Evolutionary conservation across 2,329 filamentous ascomycete genomes (phyloP).

Genomic region (Teratosphaeria viscida): DNA sequence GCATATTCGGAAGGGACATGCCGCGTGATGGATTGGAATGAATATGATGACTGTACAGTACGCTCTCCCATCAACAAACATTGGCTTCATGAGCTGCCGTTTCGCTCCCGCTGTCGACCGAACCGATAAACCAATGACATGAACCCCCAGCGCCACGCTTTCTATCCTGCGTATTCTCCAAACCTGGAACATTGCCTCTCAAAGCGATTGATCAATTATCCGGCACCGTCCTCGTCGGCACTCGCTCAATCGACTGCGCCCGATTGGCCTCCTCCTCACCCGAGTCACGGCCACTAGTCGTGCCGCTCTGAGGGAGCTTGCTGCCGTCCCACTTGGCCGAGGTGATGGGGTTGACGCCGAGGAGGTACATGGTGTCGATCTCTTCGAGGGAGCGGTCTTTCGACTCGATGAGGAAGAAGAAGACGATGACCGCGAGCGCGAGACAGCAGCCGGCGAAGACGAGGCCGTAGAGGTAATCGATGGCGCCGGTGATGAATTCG

Average conservation of each 20-base stretch:
- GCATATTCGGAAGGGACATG: not conserved
- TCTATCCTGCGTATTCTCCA: not conserved
- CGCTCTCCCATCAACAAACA: not conserved
- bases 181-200: not conserved
- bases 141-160: not conserved
- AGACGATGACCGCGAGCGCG: conserved; percentile 23
- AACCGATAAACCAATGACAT: not conserved
- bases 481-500: conserved; percentile 28
- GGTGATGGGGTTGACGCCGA: conserved; percentile 26
- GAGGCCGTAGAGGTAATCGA: conserved; percentile 30
- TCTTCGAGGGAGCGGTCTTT: conserved; percentile 30
- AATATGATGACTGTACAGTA: not conserved
- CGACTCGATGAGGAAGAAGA: conserved; percentile 30
- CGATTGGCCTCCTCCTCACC: conserved; percentile 15
- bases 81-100: not conserved
- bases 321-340: conserved; percentile 20
- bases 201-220: not conserved
- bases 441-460: conserved; percentile 29
- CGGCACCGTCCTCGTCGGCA: conserved; percentile 12
- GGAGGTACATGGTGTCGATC: conserved; percentile 30
- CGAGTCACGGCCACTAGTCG: conserved; percentile 20
- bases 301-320: conserved; percentile 17
- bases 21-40: not conserved
- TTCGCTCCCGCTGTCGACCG: not conserved
- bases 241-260: conserved; percentile 10